Conservation (phyloP, 495 filamentous ascomycete genomes). For the Pseudoneurospora amorphoporcata region DNA sequence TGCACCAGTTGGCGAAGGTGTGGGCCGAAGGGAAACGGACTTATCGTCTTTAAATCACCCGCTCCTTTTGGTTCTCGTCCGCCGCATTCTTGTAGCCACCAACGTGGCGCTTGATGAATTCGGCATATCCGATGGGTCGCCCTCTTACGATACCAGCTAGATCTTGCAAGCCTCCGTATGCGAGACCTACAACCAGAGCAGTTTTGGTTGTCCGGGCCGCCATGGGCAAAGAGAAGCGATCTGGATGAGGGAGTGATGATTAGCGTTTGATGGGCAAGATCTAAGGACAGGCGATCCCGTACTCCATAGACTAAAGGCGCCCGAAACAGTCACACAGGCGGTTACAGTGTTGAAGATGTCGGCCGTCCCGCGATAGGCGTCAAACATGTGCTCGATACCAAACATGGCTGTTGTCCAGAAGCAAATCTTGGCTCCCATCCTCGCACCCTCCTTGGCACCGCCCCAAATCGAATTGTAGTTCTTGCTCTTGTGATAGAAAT, state of each 20-base stretch:
- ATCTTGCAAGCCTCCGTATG: conserved; percentile 74
- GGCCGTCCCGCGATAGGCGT: conserved; percentile 56
- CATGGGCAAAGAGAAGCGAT: conserved; percentile 70
- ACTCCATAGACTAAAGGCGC: conserved; percentile 83
- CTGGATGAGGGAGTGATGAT: conserved; percentile 32
- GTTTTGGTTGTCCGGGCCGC: conserved; percentile 75
- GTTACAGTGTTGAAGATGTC: conserved; percentile 69
- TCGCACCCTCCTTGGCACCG: conserved; percentile 64
- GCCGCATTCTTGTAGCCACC: neutral
- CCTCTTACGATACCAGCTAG: conserved; percentile 42
- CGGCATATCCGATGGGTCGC: conserved; percentile 59
- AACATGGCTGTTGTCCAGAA: conserved; percentile 61
- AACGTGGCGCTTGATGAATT: conserved; percentile 43
- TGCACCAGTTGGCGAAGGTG: neutral
- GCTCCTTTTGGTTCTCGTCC: conserved; percentile 67
- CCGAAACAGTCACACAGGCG: conserved; percentile 71
- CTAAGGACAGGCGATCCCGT: conserved; percentile 20
- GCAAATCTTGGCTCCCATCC: conserved; percentile 60
- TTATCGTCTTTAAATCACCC: conserved; percentile 27
- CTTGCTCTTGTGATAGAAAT: conserved; percentile 94
- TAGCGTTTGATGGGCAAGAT: conserved; percentile 7
- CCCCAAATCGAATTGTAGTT: conserved; percentile 75
- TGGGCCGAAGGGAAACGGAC: neutral
- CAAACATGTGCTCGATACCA: conserved; percentile 72
- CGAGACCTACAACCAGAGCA: conserved; percentile 65